Percentiles rank a stretch among this genome's conserved stretches.
Conservation (phyloP, 805 yeast species). For the Saccharomycopsis malanga region DNA sequence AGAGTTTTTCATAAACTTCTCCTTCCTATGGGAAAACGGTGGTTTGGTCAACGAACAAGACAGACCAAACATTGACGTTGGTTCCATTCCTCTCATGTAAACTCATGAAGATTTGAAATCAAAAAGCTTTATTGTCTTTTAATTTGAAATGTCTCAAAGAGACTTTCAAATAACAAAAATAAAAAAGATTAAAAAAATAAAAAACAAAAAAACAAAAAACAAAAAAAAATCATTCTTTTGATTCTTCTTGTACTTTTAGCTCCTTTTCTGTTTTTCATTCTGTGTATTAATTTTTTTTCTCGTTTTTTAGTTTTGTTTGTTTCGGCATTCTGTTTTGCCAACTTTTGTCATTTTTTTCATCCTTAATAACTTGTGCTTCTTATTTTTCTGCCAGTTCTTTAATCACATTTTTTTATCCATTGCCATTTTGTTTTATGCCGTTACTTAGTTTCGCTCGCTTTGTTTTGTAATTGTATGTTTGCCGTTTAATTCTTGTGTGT, state of each 20-base stretch:
- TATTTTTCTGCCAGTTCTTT: not conserved
- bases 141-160: not conserved
- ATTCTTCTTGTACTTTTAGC: not conserved
- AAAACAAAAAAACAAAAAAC: no score
- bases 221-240: no score
- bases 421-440: no score
- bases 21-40: constrained; percentile 50
- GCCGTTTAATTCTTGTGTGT: not conserved
- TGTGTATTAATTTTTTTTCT: not conserved
- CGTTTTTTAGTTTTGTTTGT: not conserved
- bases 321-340: not conserved
- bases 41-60: constrained; percentile 34
- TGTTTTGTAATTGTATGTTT: not conserved
- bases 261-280: not conserved
- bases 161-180: not conserved
- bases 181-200: no score
- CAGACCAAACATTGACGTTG: constrained; percentile 45
- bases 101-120: not conserved
- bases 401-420: no score
- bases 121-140: not conserved
- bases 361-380: not conserved
- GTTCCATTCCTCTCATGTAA: constrained; percentile 37
- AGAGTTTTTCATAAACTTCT: constrained; percentile 55
- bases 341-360: no score
- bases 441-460: no score